Evolutionary conservation across 805 yeast species (phyloP), one percentile per base, ranked within the genome.

Genomic region (Wickerhamiella cacticola): DNA sequence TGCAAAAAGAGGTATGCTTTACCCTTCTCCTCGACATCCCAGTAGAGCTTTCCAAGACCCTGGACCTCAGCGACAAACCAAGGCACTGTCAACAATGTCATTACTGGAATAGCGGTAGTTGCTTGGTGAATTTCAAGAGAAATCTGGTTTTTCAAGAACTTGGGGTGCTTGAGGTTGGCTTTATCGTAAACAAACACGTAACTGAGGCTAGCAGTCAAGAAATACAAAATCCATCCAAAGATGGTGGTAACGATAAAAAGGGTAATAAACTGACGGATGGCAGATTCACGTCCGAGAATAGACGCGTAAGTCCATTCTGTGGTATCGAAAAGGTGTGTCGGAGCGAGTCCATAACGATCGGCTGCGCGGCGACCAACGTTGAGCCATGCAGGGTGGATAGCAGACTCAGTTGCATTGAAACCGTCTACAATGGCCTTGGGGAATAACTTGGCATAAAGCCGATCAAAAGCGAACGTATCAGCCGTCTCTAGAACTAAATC

Each of bases 121-220:
- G 96, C 95, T 61, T 79, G 80, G 53, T 73, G 67, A 53, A 89
- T 82, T 63, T 92, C 98, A 61, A 85, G 68, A 4, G 75, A 67
- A 76, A 92, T 78, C 69, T 92, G 98, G 68, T 92, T 89, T 64
- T 92, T 92, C 66, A 92, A 73, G 65, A 84, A 89, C 63, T 95
- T 76, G 51, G 98, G 98, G 64, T 92, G 98, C 67, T 89, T 85
- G 74, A 89, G 86, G 50, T 86, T 84, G 48, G 79, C 79, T 61
- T 80, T 82, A 66, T 92, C 96, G 62, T 85, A 92, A 21, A 92
- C 78, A 56, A 81, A 77, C 31, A 71, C 55, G 63, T 83, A 92
- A 9, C 94, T 79, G n/a, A 82, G 57, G 13, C 79, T 70, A 2
- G 97, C 97, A 46, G 78, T 80, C 16, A 67, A 55, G 38, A 87